phyloP scores from a whole-genome alignment of 1,139 yeast genomes.

The Yamadazyma pseudoaaseri region DNA sequence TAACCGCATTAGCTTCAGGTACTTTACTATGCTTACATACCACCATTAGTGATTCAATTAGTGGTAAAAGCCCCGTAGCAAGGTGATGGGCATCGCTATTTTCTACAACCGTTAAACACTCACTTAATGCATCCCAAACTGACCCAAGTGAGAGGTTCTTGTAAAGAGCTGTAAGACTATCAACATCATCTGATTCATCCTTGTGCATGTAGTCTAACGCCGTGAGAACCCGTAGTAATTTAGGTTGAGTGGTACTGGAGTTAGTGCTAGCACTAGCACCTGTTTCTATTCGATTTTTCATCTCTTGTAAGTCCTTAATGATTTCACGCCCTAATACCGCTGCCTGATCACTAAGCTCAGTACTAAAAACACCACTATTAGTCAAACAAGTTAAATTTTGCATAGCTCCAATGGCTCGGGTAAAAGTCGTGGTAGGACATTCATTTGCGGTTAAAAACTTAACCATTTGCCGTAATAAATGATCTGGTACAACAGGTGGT shows the following conservation, averaged over 20 bases:
- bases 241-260: conserved; percentile 55
- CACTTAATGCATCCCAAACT: conserved; percentile 86
- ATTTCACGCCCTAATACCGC: conserved; percentile 57
- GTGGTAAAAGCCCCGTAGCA: conserved; percentile 80
- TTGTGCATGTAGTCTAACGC: conserved; percentile 76
- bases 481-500: conserved; percentile 66
- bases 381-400: conserved; percentile 68
- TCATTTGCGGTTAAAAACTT: conserved; percentile 79
- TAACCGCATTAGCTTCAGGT: conserved; percentile 60
- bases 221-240: conserved; percentile 76
- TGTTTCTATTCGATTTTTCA: conserved; percentile 21
- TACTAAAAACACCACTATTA: conserved; percentile 65
- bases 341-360: conserved; percentile 69
- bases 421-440: conserved; percentile 82
- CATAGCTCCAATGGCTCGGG: conserved; percentile 81
- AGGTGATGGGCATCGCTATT: conserved; percentile 53
- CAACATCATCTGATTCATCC: conserved; percentile 33
- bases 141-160: conserved; percentile 69
- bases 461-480: conserved; percentile 62
- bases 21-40: conserved; percentile 87
- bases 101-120: conserved; percentile 63
- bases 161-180: conserved; percentile 60
- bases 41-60: conserved; percentile 92
- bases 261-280: neutral
- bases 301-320: conserved; percentile 54